Evolutionary conservation across 495 filamentous ascomycete species (phyloP), one percentile per base, ranked within the genome.

Genomic region (Astrocystis sublimbata): DNA sequence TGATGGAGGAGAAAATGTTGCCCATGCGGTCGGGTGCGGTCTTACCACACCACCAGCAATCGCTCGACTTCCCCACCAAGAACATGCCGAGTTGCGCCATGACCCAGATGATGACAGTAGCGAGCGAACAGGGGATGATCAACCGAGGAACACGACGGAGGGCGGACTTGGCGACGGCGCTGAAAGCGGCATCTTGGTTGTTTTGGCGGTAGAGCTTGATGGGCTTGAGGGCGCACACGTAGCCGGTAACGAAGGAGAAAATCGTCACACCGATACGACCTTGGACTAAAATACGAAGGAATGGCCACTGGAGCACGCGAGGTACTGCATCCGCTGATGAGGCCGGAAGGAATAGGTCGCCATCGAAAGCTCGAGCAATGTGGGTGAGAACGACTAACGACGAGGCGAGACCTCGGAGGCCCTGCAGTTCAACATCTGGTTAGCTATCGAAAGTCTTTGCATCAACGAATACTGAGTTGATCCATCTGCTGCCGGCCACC

Each of bases 161-260:
- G 7, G 87, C 84, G 61, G 83, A 85, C 67, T 85, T 86, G 40
- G 82, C 79, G 49, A 89, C 70, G 19, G 81, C 79, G 1, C 73
- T 76, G 42, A 87, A 81, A 17, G 85, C 81, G 0, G 69, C 78
- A 31, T 84, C 73, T 30, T 71, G 71, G 52, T 85, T 79, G 33
- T 86, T 85, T 26, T 80, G 78, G 13, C 83, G 82, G 35, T 77
- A 76, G 52, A 85, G 80, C 51, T 86, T 85, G 41, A 89, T 71
- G 1, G 87, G 86, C 69, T 88, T 88, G 41, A 89, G 70, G 6
- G 86, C 84, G 68, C 85, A 88, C 24, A 89, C 86, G 64, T 88
- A 89, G 51, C 86, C 87, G 17, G 87, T 87, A 41, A 89, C 78
- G 61, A 89, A 82, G 51, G 83, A 79, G 76, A 89, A 89, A 55